Evolutionary conservation across 495 filamentous ascomycete species (phyloP), one percentile per base, ranked within the genome.

Genomic region (Penicillium nucicola): DNA sequence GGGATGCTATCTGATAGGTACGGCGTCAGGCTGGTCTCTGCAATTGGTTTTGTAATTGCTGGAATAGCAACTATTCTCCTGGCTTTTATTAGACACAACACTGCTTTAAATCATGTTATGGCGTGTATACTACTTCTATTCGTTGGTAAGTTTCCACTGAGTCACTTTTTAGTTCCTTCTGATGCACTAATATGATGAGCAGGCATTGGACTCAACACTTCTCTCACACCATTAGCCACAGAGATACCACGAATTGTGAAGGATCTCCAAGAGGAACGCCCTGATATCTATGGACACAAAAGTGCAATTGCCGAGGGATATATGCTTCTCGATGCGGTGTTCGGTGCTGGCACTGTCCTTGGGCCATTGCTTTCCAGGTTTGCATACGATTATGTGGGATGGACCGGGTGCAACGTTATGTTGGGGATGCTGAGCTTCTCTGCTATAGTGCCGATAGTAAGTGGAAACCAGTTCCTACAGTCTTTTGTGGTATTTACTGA

Each of bases 181-280:
- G 20, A 18, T 11, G 11, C 22, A n/a, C 18, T 48, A 17, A 45
- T 18, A n/a, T 3, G 1, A 6, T 32, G 2, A 12, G 31, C 13
- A 48, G 45, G 45, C 1, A 40, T 48, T 20, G 45, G 45, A 7
- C 36, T 48, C 4, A 48, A 33, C 33, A 40, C 45, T 9, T 48
- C 45, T 5, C 23, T 48, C 6, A 40, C 45, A 6, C 45, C 45
- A 1, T 38, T 48, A 2, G 45, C 22, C 18, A 39, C 45, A 7
- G 45, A 48, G 18, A 40, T 48, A 40, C 45, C 45, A 20, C 35
- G 45, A 2, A 48, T 48, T 4, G 45, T 48, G 15, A 32, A 48
- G 6, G 2, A 6, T 12, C 14, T 48, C 0, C 45, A 48, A 40
- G 45, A 40, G 7, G 28, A 48, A n/a, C 25, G 22, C 11, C 45